phyloP scores from a whole-genome alignment of 75 land plant species.

The Larix kaempferi region DNA sequence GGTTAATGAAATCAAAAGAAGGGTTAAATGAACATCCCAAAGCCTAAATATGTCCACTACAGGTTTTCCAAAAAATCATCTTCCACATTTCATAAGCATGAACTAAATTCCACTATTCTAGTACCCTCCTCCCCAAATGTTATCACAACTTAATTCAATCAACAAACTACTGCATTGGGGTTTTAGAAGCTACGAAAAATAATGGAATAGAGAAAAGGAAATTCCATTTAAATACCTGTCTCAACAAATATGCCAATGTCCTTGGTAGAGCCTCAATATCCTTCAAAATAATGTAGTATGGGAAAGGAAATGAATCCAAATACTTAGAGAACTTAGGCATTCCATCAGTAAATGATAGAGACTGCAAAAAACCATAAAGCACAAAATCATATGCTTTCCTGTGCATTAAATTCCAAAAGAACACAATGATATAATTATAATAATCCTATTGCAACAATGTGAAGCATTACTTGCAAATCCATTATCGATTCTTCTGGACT shows the following conservation, averaged over 20 bases:
- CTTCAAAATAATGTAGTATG: constrained; percentile 84
- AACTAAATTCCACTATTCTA: too few relatives aligned
- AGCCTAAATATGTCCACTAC: too few relatives aligned
- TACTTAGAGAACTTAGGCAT: constrained; percentile 70
- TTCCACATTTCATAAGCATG: too few relatives aligned
- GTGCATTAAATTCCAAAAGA: background rate
- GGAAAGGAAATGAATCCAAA: constrained; percentile 91
- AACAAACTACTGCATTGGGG: too few relatives aligned
- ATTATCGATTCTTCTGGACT: constrained; percentile 78
- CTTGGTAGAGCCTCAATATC: constrained; percentile 88
- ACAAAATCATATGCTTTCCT: background rate
- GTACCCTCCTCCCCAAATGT: too few relatives aligned
- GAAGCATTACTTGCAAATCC: constrained; percentile 53
- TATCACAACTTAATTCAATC: too few relatives aligned
- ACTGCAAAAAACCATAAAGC: constrained; percentile 19
- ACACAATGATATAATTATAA: background rate
- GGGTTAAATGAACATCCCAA: too few relatives aligned
- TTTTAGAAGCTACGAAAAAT: too few relatives aligned
- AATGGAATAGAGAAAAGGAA: too few relatives aligned
- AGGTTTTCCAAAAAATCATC: too few relatives aligned
- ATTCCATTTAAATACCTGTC: constrained; percentile 56
- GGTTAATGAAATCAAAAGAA: too few relatives aligned
- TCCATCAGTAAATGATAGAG: constrained; percentile 51
- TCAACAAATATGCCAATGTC: constrained; percentile 82
- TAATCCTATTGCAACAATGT: background rate